Base-by-base conservation (phyloP, 1,139 yeast species). In the Saccharomyces hybrid region DNA sequence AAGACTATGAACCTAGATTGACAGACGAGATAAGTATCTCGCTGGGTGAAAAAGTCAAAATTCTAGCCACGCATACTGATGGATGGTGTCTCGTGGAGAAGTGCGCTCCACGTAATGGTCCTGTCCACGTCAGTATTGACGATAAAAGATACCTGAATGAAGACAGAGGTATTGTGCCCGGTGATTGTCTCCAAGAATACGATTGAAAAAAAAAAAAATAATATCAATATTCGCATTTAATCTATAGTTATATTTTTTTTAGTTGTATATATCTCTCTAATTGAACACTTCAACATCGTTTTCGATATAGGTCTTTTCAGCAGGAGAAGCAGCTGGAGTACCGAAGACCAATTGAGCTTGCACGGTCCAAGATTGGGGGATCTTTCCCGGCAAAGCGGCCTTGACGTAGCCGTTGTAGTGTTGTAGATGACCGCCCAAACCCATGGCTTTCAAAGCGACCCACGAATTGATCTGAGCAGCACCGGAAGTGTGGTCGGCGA, bases 311-410 rank as follows among this genome's bases (percentile, higher is more conserved):
- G 66, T 52, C 66, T 74, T 75, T 52, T 68, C 75, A 46, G 60
- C 64, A 16, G 74, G 60, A n/a, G 61, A 59, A 42, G 63, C 71
- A 48, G 60, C 67, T 58, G 75, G 74, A 14, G 67, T 60, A 64
- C 81, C 81, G 58, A 77, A 77, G 47, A 73, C 77, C 60, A 77
- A 68, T 67, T 77, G 80, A 44, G 78, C 74, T 57, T 70, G 74
- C 47, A 77, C 74, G 48, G 63, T 62, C 78, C 79, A 76, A 46
- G 66, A 61, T 50, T 63, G 66, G 54, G 78, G 79, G 28, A 74
- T 66, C 51, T 70, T 67, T 55, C 64, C 68, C 57, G 70, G 64
- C 54, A 77, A 65, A 53, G 73, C 75, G 32, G 66, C 73, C 59
- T 70, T 70, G 52, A 77, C 73, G 51, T 68, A 66, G 49, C 72